phyloP scores from a whole-genome alignment of 2,329 filamentous ascomycete genomes.

The Cladosporium phlei region DNA sequence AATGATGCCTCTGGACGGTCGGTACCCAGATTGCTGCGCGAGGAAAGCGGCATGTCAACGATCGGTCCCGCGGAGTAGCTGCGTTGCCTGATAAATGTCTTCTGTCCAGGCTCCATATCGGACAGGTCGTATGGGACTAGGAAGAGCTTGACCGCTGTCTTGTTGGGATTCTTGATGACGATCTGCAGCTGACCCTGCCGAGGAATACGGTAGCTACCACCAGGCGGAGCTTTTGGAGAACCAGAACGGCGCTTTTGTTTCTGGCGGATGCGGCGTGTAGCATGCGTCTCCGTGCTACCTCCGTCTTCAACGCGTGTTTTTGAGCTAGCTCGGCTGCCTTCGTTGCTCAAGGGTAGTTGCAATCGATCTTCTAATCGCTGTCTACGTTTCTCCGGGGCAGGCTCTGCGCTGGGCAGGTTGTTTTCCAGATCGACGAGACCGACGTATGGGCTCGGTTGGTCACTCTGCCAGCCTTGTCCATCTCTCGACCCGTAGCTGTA shows the following conservation, averaged over 20 bases:
- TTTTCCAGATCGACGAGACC: slow-evolving; percentile 89
- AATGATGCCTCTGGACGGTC: slow-evolving; percentile 51
- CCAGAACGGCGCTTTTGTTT: slow-evolving; percentile 55
- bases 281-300: slow-evolving; percentile 23
- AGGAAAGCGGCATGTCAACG: slow-evolving; percentile 61
- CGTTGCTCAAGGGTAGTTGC: slow-evolving; percentile 20
- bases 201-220: slow-evolving; percentile 89
- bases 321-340: slow-evolving; percentile 28
- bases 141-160: slow-evolving; percentile 94
- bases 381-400: slow-evolving; percentile 28
- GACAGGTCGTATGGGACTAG: slow-evolving; percentile 86
- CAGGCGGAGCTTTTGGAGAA: slow-evolving; percentile 65
- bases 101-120: slow-evolving; percentile 89
- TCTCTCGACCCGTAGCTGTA: slow-evolving; percentile 79
- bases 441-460: slow-evolving; percentile 93
- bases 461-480: slow-evolving; percentile 53
- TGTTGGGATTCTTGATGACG: slow-evolving; percentile 96
- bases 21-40: slow-evolving; percentile 45
- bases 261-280: slow-evolving; percentile 30
- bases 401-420: slow-evolving; percentile 48
- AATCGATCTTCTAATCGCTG: slow-evolving; percentile 27
- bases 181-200: slow-evolving; percentile 93
- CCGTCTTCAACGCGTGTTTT: slow-evolving; percentile 20
- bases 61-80: slow-evolving; percentile 86
- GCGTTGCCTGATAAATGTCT: slow-evolving; percentile 92